Base-by-base conservation (phyloP, 306 rosid genomes). In the Coriaria nepalensis region DNA sequence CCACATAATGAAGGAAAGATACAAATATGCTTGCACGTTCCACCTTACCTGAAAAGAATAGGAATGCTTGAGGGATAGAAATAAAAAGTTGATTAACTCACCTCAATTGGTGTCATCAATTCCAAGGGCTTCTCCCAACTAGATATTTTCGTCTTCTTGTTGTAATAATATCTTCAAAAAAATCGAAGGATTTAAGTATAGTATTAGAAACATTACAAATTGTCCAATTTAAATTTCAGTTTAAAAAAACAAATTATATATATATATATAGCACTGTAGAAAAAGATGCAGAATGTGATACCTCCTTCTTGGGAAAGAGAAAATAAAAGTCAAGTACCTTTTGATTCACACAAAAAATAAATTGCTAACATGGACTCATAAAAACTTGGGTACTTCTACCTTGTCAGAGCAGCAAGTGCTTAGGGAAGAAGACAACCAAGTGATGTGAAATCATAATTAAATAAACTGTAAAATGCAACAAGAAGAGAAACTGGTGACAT, bases 71-170 rank as follows among this genome's bases (percentile, higher is more conserved):
- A 62, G 15, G 37, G 57, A 50, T 54, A 74, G 48, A n/a, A 42
- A 59, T 52, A 59, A 35, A 55, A 20, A 71, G 53, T 13, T 42
- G 40, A 29, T 52, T 53, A 72, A 78, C 93, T 80, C 85, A 78
- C 96, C 88, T 87, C 96, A 60, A 69, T 62, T 49, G 79, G 79
- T 8, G 96, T 76, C 94, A 87, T 78, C 83, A 87, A 67, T 63
- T 80, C 94, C 5, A 76, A 62, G 59, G 93, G 96, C 81, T 83
- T 87, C 78, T 80, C 94, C 96, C 94, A 87, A 59, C 81, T 78
- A 53, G 96, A 87, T 73, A 78, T 40, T 64, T 68, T 73, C 47
- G 88, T 76, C 73, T 64, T 83, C 79, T 75, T 70, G 76, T 87
- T 87, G 74, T 78, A 83, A 64, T 80, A 87, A 67, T 71, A 87